Conservation (phyloP, 148 eudicot species). For the Chenopodium suecicum region DNA sequence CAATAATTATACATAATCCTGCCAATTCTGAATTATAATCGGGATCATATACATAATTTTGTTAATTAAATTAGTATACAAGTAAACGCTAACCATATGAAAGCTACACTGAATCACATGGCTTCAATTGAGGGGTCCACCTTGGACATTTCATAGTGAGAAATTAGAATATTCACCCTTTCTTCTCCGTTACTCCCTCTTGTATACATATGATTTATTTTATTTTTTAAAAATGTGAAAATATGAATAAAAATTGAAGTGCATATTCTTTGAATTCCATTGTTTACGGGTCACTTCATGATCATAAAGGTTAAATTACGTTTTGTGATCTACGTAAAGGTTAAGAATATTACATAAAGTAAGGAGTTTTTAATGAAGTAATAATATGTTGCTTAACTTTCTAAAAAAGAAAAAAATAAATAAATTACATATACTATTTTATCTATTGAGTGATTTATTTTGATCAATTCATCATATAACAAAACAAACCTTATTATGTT, state of each 20-base stretch:
- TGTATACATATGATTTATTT: neutral
- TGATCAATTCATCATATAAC: too few relatives aligned
- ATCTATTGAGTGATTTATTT: too few relatives aligned
- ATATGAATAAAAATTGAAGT: neutral
- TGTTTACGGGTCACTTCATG: slow-evolving; percentile 7
- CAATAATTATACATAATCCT: neutral
- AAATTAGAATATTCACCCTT: neutral
- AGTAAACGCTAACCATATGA: neutral
- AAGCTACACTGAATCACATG: slow-evolving; percentile 3
- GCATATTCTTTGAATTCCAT: neutral
- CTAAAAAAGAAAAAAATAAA: too few relatives aligned
- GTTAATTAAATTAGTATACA: neutral
- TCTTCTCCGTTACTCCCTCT: neutral
- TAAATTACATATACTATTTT: too few relatives aligned
- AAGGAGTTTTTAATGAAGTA: neutral
- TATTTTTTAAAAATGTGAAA: neutral
- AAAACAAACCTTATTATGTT: too few relatives aligned
- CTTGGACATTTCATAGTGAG: neutral
- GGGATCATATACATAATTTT: neutral
- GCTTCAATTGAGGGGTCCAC: neutral
- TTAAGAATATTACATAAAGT: neutral
- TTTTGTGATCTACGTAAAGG: slow-evolving; percentile 11
- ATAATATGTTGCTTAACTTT: too few relatives aligned
- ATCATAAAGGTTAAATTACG: too few relatives aligned
- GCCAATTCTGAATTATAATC: neutral